Evolutionary conservation across 805 yeast species (phyloP), one percentile per base, ranked within the genome.

Genomic region (Lipomyces sp.): DNA sequence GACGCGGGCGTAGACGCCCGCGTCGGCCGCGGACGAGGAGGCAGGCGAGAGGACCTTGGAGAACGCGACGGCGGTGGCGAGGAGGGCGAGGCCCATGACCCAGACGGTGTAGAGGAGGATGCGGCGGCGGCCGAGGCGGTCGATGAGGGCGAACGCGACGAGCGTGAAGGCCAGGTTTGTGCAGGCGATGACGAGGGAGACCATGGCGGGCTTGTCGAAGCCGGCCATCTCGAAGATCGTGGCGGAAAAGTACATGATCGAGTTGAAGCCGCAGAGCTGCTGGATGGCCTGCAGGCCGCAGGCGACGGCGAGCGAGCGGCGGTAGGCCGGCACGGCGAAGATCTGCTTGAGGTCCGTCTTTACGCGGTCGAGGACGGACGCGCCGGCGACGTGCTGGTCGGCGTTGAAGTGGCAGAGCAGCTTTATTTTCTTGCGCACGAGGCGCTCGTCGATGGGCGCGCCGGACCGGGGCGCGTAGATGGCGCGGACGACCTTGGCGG

Each of bases 221-320:
- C 98, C 98, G 46, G 89, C 86, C 43, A 91, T 82, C 68, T 89
- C 83, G 65, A 93, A 93, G 61, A 91, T 84, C 1, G 98, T 90
- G 31, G 95, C 83, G 43, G 95, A 84, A 70, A 90, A 91, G 72
- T 91, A 91, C 95, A 91, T 86, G 62, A 91, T 77, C 4, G 97
- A 87, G 71, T 91, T 93, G 80, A 91, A 91, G 59, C 98, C 98
- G 16, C 95, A 86, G 62, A 91, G 88, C 70, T 91, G 98, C 73
- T 91, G 98, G 64, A 91, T 84, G 51, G 95, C 96, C 71, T 91
- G 98, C 60, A 91, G 72, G 26, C 95, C 96, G 73, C 96, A 89
- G 8, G 91, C 93, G 63, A 91, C 81, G 31, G 88, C 73, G 55
- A 93, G 76, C 5, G 96, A 97, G 63, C 98, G 80, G 53, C 87